phyloP scores from a whole-genome alignment of 108 stramenopile species.

The Mayamaea pseudoterrestris region DNA sequence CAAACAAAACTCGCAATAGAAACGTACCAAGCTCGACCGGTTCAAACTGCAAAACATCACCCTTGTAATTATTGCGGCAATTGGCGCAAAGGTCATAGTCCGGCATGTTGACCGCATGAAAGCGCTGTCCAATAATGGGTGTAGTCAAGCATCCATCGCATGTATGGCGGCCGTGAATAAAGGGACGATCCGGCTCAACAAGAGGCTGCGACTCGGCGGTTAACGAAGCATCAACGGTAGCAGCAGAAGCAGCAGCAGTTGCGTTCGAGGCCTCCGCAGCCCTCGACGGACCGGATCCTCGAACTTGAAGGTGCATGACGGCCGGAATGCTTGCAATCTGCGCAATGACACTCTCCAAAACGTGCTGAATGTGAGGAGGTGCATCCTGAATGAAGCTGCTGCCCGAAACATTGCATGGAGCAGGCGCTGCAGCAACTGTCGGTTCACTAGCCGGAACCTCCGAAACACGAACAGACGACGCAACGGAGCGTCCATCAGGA shows the following conservation, averaged over 20 bases:
- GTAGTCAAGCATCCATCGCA: constrained; percentile 72
- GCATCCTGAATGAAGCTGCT: constrained; percentile 1
- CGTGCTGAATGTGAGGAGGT: not conserved
- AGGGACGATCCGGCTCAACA: constrained; percentile 13
- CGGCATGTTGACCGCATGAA: constrained; percentile 59
- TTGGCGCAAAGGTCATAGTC: constrained; percentile 74
- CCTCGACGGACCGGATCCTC: too few relatives aligned
- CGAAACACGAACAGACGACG: not conserved
- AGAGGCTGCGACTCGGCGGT: not conserved
- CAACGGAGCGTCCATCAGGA: not conserved
- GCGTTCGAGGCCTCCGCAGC: not conserved
- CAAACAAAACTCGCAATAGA: not conserved
- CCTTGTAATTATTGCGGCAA: constrained; percentile 56
- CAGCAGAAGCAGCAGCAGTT: not conserved
- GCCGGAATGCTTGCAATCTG: too few relatives aligned
- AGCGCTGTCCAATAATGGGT: constrained; percentile 76
- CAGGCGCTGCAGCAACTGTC: constrained; percentile 1
- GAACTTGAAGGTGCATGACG: too few relatives aligned
- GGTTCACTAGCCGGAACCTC: constrained; percentile 1
- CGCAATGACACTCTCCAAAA: too few relatives aligned
- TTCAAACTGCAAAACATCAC: constrained; percentile 56
- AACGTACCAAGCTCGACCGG: constrained; percentile 39
- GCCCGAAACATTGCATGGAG: not conserved
- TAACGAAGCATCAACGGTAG: not conserved
- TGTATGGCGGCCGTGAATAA: constrained; percentile 80